Base-by-base conservation (phyloP, 1,139 yeast genomes). In the Yamadazyma jaroonii region DNA sequence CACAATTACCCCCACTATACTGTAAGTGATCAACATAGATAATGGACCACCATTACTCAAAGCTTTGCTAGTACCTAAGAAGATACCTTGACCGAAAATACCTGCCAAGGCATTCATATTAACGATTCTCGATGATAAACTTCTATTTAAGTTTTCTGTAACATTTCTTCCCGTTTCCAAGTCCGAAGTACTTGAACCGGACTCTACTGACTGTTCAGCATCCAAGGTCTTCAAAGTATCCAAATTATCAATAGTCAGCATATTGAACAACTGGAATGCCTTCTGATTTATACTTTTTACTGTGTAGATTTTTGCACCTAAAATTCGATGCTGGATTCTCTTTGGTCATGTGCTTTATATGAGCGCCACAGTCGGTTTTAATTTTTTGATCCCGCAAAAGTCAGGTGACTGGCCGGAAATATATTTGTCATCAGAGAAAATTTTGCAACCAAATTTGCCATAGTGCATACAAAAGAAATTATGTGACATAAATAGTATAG, bases 61-160 rank as follows among this genome's bases (percentile, higher is more conserved):
- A 4, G 85, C 74, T 37, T 70, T 72, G 4, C 85, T 84, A 0
- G 85, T 73, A 25, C 86, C 84, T 35, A 82, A 62, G 43, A 79
- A 72, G 36, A 84, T 61, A 39, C 92, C 92, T 3, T 88, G 78
- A 11, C 88, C 87, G 36, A 80, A 78, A 39, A 77, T 75, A 8
- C 86, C 86, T 3, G 83, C 85, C 40, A 80, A 65, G 28, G 84
- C 75, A 56, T 80, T 77, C 84, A 79, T 76, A 43, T 74, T 75
- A 37, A 79, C 65, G 43, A 76, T 79, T 33, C 84, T 61, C 1
- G 76, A 68, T n/a, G 68, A 56, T 44, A 77, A 57, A 22, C 73
- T 59, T 49, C 84, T 54, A 34, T 61, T 59, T 32, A 67, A 61
- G 39, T 61, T 51, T 40, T 66, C 73, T 2, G 57, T 52, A 3